Evolutionary conservation across 306 rosid genomes (phyloP), one percentile per base, ranked within the genome.

Genomic region (Prunus mume): DNA sequence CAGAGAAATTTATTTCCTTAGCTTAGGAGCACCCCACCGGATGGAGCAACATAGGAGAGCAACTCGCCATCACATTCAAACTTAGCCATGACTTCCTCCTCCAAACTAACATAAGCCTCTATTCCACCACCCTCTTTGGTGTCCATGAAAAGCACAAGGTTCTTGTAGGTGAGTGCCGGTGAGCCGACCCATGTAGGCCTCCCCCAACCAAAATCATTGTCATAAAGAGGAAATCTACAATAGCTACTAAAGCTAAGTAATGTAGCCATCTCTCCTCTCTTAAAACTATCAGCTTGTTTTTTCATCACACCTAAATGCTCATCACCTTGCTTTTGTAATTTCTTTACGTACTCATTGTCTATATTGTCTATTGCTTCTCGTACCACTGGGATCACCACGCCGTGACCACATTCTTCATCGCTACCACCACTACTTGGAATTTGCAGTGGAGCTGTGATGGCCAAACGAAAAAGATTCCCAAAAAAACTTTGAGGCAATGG

Each of bases 161-260:
- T 86, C 54, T 86, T 77, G 60, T 83, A 88, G 49, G 80, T 76
- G 27, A 81, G 69, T 1, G 87, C 77, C 0, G 86, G 80, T 3
- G 85, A 79, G 0, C 86, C 86, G 0, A 88, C 89, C 90, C 88
- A 88, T 0, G 81, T 56, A 2, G 91, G 96, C 65, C 76, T 76
- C 0, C 92, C 96, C 89, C 86, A 86, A 6, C 96, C 92, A 73
- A 76, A 78, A 34, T 78, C 71, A 3, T 43, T 60, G 1, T 70
- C 81, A 24, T 78, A 69, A 1, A 58, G 4, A 12, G 76, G 76
- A 61, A 78, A 78, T 32, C 76, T 61, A 20, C 81, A 78, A 14
- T 25, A 61, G 17, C 81, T 78, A 49, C 70, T 69, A 63, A 78
- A 78, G 49, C 32, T 32, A 3, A 58, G 28, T 1, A 62, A 2